Conservation (phyloP, 345 rosid species). For the Crucihimalaya himalaica region DNA sequence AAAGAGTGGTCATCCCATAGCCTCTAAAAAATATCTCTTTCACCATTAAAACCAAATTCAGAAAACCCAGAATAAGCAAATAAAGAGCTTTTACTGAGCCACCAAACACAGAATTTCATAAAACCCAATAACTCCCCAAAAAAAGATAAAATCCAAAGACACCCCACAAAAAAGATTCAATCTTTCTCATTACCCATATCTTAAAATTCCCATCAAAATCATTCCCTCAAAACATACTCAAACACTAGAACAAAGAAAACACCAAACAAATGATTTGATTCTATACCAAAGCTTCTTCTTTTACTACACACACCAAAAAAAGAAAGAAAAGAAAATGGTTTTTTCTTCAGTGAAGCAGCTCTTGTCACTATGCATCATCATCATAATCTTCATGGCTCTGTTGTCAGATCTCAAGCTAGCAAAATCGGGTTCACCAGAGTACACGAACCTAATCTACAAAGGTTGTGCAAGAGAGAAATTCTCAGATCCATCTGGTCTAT, state of each 20-base stretch:
- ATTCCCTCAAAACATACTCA: slow-evolving; percentile 2
- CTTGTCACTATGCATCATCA: slow-evolving; percentile 37
- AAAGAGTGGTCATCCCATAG: slow-evolving; percentile 27
- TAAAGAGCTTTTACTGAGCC: slow-evolving; percentile 32
- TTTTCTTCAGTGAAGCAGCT: slow-evolving; percentile 43
- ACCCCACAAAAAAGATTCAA: slow-evolving; percentile 26
- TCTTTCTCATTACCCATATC: slow-evolving; percentile 17
- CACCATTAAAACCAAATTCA: slow-evolving; percentile 35
- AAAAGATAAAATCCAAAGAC: background rate
- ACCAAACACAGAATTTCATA: slow-evolving; percentile 40
- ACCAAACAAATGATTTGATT: slow-evolving; percentile 54
- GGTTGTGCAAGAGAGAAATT: slow-evolving; percentile 81
- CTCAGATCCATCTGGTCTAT: slow-evolving; percentile 79
- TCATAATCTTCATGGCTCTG: slow-evolving; percentile 41
- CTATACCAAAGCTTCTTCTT: background rate
- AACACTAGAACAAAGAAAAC: slow-evolving; percentile 16
- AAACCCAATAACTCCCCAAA: background rate
- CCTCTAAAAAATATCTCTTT: slow-evolving; percentile 13
- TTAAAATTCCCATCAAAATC: background rate
- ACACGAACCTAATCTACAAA: slow-evolving; percentile 73
- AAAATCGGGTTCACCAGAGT: slow-evolving; percentile 63
- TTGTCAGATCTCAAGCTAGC: slow-evolving; percentile 43
- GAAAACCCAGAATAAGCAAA: slow-evolving; percentile 19
- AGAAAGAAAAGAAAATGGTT: slow-evolving; percentile 43
- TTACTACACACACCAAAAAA: too few relatives aligned